Evolutionary conservation across 2,329 filamentous ascomycete genomes (phyloP), one percentile per base, ranked within the genome.

Genomic region (Calonectria pseudoreteaudii): DNA sequence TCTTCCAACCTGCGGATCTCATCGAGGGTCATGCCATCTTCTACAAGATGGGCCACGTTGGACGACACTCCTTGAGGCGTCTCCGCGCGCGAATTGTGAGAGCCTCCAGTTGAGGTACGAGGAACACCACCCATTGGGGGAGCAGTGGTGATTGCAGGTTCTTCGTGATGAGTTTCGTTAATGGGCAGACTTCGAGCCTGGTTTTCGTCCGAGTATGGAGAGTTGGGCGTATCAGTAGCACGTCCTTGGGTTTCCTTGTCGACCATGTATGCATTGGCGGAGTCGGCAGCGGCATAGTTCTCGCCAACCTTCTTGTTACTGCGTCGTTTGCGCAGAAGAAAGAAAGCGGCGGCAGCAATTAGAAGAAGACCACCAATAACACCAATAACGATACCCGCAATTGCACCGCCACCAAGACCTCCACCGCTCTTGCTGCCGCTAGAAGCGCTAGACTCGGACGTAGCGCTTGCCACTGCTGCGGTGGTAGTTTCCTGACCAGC

Each of bases 21-120:
- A 0, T 88, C 90, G 11, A 85, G 84, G 62, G 90, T 91, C 90
- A 92, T 92, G 65, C 89, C 88, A n/a, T 91, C 90, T 78, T 92
- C 90, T 6, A 91, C 87, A 41, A 92, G 81, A 74, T 90, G 89
- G 23, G 87, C 86, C 58, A 90, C 88, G 34, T 83, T 83, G 26
- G 82, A 78, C 10, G 83, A 78, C 58, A 84, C 81, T 67, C 81
- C 83, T 71, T 81, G 81, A 2, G 81, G 81, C 28, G 82, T 81
- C 56, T 76, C 77, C 26, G 76, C 72, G 60, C 66, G 72, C 52
- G 76, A 72, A 53, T 53, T 71, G 14, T 73, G 77, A 23, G 77
- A 80, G 2, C 73, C 73, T 9, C 60, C 60, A 2, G 41, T 74
- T 58, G 76, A 79, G 66, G 74, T 76, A 47, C 72, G 78, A 68